Evolutionary conservation across 2,329 filamentous ascomycete genomes (phyloP).

Genomic region (Sporothrix mexicana): DNA sequence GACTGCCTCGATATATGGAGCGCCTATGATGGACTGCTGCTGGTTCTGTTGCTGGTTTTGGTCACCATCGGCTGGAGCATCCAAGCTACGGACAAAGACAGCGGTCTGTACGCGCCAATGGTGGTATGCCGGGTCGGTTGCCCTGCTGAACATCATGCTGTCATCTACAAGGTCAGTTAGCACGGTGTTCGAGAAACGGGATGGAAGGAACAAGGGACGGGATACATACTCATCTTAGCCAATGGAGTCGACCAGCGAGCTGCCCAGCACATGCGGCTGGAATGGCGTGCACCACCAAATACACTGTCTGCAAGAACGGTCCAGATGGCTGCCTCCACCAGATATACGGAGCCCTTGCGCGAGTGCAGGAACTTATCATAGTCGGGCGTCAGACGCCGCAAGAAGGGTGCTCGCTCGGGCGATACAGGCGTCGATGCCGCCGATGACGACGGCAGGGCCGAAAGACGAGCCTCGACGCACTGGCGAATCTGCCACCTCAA

Average conservation of each 20-base stretch:
- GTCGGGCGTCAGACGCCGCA: slow-evolving; percentile 29
- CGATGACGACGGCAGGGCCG: background rate
- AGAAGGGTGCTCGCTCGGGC: slow-evolving; percentile 13
- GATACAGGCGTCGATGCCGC: background rate
- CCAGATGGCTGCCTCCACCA: slow-evolving; percentile 34
- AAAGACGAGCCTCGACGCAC: slow-evolving; percentile 26
- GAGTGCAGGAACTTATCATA: slow-evolving; percentile 17
- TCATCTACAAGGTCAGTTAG: slow-evolving; percentile 7
- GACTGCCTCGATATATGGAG: slow-evolving; percentile 25
- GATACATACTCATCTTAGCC: slow-evolving; percentile 25
- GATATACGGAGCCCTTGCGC: slow-evolving; percentile 18
- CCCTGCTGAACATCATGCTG: slow-evolving; percentile 25
- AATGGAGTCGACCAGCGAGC: slow-evolving; percentile 19
- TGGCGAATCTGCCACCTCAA: slow-evolving; percentile 34
- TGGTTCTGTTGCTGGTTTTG: slow-evolving; percentile 18
- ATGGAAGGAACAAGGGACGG: background rate
- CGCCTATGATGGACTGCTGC: background rate
- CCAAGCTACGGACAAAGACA: slow-evolving; percentile 20
- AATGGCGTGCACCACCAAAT: slow-evolving; percentile 25
- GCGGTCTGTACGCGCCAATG: slow-evolving; percentile 35
- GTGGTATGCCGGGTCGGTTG: slow-evolving; percentile 31
- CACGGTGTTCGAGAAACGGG: background rate
- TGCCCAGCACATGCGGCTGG: slow-evolving; percentile 36
- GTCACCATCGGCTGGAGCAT: background rate
- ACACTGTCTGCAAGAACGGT: slow-evolving; percentile 31